Percentiles rank a stretch among this genome's conserved stretches.
Evolutionary conservation across 768 basidiomycete genomes (phyloP).

Genomic region (Xerocomellus dryophilus): DNA sequence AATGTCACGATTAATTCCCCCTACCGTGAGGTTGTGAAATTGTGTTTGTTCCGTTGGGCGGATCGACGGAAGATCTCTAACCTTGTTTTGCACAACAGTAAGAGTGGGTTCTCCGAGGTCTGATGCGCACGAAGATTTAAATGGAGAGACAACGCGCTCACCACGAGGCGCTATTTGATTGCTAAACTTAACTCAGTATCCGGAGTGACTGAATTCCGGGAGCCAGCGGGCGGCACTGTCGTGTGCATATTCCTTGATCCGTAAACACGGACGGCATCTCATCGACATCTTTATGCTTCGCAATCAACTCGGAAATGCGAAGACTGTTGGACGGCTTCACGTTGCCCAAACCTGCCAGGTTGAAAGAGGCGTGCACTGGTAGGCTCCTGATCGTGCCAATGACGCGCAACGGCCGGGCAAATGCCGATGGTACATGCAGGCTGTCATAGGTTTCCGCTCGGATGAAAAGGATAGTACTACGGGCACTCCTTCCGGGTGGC

Average conservation of each 20-base stretch:
- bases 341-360: not conserved
- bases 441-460: constrained; percentile 10
- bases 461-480: not conserved
- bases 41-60: constrained; percentile 3
- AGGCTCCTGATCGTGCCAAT: not conserved
- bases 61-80: constrained; percentile 23
- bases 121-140: constrained; percentile 16
- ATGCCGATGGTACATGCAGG: not conserved
- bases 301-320: constrained; percentile 10
- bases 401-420: not conserved
- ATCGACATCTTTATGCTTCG: not conserved
- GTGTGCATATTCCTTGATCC: not conserved
- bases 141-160: constrained; percentile 23
- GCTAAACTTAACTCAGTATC: constrained; percentile 22
- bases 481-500: not conserved
- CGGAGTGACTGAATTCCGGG: not conserved
- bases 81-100: constrained; percentile 3
- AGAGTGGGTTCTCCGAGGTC: constrained; percentile 28
- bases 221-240: not conserved
- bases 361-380: not conserved
- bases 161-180: constrained; percentile 24
- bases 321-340: not conserved
- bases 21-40: constrained; percentile 9
- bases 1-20: constrained; percentile 18
- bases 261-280: not conserved